Evolutionary conservation across 202 grass and related monocot genomes (phyloP).

Genomic region (Schoenoplectus tabernaemontani): DNA sequence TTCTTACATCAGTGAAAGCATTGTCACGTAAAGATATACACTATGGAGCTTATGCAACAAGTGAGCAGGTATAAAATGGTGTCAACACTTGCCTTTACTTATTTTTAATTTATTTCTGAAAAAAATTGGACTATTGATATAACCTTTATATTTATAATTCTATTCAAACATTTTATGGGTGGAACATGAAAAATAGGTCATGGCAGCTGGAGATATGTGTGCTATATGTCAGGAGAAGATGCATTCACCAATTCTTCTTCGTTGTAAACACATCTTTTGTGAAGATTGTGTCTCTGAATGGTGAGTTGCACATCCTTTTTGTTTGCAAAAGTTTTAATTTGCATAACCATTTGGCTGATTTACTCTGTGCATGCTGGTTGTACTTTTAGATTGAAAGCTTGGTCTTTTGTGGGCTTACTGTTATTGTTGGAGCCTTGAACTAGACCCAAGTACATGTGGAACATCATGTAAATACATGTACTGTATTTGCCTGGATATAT

Average conservation of each 20-base stretch:
- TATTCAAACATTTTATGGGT: not conserved
- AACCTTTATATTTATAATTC: not conserved
- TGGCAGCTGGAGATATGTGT: conserved; percentile 70
- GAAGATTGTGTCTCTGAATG: conserved; percentile 97
- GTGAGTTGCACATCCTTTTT: conserved; percentile 25
- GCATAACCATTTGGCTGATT: not conserved
- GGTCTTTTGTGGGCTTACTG: not conserved
- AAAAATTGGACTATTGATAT: not conserved
- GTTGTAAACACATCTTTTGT: conserved; percentile 85
- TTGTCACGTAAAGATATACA: conserved; percentile 84
- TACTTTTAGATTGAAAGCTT: not conserved
- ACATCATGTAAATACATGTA: not conserved
- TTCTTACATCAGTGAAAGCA: conserved; percentile 72
- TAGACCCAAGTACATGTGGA: not conserved
- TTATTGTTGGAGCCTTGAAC: not conserved
- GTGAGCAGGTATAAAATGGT: conserved; percentile 70
- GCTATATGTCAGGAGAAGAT: conserved; percentile 98
- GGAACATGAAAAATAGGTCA: conserved; percentile 39
- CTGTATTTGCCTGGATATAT: not conserved
- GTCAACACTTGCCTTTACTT: not conserved
- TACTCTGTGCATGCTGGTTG: not conserved
- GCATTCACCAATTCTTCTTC: conserved; percentile 67
- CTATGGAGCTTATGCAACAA: conserved; percentile 82
- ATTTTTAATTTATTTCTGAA: not conserved
- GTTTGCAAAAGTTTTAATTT: not conserved